phyloP scores from a whole-genome alignment of 2,329 filamentous ascomycete species.

The Arthrobotrys sinensis region DNA sequence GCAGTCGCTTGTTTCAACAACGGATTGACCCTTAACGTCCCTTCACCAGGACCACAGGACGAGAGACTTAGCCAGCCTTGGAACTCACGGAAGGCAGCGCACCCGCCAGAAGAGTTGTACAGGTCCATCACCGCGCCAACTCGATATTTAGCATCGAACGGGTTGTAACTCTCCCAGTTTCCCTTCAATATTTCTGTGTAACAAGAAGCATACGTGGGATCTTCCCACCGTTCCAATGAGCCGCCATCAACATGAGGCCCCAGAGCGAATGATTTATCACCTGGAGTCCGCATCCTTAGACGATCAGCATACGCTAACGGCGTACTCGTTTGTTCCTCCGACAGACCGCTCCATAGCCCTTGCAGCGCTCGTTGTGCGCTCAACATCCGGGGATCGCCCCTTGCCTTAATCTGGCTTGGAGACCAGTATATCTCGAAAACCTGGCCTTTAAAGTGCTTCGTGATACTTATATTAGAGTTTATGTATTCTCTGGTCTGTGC shows the following conservation, averaged over 20 bases:
- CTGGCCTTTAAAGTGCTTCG: slow-evolving; percentile 77
- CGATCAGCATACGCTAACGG: slow-evolving; percentile 80
- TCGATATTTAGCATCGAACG: slow-evolving; percentile 82
- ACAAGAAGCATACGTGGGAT: slow-evolving; percentile 77
- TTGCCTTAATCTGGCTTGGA: slow-evolving; percentile 76
- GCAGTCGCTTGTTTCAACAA: slow-evolving; percentile 81
- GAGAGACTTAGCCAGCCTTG: slow-evolving; percentile 92
- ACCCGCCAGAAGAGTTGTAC: slow-evolving; percentile 85
- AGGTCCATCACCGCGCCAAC: slow-evolving; percentile 79
- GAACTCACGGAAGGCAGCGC: slow-evolving; percentile 87
- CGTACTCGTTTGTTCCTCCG: slow-evolving; percentile 71
- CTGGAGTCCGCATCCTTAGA: slow-evolving; percentile 79
- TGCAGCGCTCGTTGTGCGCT: slow-evolving; percentile 76
- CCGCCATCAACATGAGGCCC: slow-evolving; percentile 83
- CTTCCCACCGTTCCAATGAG: slow-evolving; percentile 82
- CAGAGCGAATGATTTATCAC: slow-evolving; percentile 79
- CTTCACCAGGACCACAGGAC: slow-evolving; percentile 79
- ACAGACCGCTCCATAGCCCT: slow-evolving; percentile 74
- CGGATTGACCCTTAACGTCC: slow-evolving; percentile 86
- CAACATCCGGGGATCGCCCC: slow-evolving; percentile 78
- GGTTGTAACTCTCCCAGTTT: slow-evolving; percentile 84
- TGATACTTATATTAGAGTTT: slow-evolving; percentile 73
- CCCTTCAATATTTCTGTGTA: slow-evolving; percentile 83
- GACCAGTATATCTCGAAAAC: slow-evolving; percentile 86
- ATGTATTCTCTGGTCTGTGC: slow-evolving; percentile 77